Conservation (phyloP, 2,329 filamentous ascomycete species). For the Penicillium concentricum region DNA sequence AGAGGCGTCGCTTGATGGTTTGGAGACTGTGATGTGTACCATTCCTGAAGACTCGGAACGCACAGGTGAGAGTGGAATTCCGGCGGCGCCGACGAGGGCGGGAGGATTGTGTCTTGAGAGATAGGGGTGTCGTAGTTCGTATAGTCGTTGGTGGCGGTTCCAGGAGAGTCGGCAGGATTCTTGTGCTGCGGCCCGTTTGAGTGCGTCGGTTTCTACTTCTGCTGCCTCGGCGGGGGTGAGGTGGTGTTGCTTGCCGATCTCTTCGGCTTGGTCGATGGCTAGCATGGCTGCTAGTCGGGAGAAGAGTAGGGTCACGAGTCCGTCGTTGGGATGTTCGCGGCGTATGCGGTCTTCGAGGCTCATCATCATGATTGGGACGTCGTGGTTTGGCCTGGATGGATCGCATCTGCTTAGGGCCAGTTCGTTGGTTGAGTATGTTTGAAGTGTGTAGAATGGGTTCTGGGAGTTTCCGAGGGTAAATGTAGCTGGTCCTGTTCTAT, state of each 20-base stretch:
- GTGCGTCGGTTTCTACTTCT: conserved; percentile 45
- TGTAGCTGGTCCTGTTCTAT: conserved; percentile 38
- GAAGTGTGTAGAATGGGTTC: conserved; percentile 47
- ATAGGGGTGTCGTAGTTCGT: conserved; percentile 49
- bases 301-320: conserved; percentile 47
- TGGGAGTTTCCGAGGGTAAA: conserved; percentile 45
- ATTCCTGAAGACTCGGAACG: conserved; percentile 33
- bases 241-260: conserved; percentile 40
- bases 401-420: conserved; percentile 43
- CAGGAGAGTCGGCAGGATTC: conserved; percentile 49
- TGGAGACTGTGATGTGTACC: conserved; percentile 44
- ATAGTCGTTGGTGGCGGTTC: conserved; percentile 41
- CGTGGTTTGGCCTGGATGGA: conserved; percentile 40
- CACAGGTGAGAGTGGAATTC: conserved; percentile 35
- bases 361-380: conserved; percentile 45
- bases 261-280: conserved; percentile 47
- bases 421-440: conserved; percentile 44
- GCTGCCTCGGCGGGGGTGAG: conserved; percentile 42
- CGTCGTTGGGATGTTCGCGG: conserved; percentile 42
- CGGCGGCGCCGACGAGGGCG: conserved; percentile 35
- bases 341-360: conserved; percentile 41
- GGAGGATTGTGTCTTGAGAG: conserved; percentile 33
- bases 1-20: conserved; percentile 26
- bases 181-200: conserved; percentile 45
- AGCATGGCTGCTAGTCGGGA: conserved; percentile 51